phyloP scores from a whole-genome alignment of 2,329 filamentous ascomycete species.

The Cladosporium austrohemisphaericum region DNA sequence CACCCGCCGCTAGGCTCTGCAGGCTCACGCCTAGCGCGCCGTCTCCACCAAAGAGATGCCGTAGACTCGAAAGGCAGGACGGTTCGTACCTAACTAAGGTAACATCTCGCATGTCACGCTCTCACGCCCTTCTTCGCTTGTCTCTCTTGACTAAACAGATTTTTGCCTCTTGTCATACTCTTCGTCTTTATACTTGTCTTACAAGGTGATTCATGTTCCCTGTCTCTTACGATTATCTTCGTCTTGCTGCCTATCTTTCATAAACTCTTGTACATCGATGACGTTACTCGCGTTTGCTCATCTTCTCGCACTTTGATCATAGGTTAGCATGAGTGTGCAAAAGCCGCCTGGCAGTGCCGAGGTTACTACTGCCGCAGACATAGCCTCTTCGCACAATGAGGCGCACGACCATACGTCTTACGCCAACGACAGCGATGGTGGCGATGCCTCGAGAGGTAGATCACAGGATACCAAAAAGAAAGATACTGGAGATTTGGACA shows the following conservation, averaged over 20 bases:
- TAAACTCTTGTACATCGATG: background rate
- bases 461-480: background rate
- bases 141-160: background rate
- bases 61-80: background rate
- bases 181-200: background rate
- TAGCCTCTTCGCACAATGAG: background rate
- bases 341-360: background rate
- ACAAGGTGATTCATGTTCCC: background rate
- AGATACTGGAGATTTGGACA: background rate
- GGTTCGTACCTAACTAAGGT: background rate
- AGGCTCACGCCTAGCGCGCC: slow-evolving; percentile 7
- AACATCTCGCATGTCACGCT: background rate
- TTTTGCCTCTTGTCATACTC: background rate
- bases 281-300: background rate
- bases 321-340: slow-evolving; percentile 3
- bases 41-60: slow-evolving; percentile 8
- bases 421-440: background rate
- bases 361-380: background rate
- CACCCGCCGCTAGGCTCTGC: slow-evolving; percentile 7
- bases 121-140: background rate
- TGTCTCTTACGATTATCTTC: background rate
- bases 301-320: background rate
- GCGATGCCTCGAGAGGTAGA: background rate
- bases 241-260: background rate
- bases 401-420: background rate